These are phyloP conservation scores for Torulaspora maleeae DNA, from an alignment of 805 yeast genomes.

Conservation along the genomic window DNA sequence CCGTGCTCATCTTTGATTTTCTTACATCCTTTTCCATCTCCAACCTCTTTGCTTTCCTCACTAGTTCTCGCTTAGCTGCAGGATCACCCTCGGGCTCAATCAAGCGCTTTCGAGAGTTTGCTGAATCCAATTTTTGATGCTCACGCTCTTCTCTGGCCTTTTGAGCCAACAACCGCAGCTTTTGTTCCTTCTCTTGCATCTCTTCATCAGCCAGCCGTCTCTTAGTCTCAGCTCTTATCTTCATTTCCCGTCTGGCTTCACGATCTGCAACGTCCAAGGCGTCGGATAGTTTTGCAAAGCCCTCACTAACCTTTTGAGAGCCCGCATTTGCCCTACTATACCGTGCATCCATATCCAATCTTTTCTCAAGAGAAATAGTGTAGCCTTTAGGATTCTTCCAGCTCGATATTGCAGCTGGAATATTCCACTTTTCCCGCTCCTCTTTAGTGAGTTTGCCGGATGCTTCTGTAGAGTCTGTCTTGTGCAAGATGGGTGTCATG, in stretches of 20 bases:
- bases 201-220: slow-evolving; percentile 48
- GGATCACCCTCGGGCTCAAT: slow-evolving; percentile 4
- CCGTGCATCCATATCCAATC: slow-evolving; percentile 52
- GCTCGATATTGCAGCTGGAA: slow-evolving; percentile 87
- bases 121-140: slow-evolving; percentile 4
- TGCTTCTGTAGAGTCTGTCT: slow-evolving; percentile 45
- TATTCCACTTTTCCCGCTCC: slow-evolving; percentile 76
- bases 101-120: slow-evolving; percentile 8
- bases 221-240: slow-evolving; percentile 46
- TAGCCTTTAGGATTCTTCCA: slow-evolving; percentile 95
- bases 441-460: slow-evolving; percentile 50
- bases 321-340: slow-evolving; percentile 34
- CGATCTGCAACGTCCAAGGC: slow-evolving; percentile 70
- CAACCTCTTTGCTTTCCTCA: slow-evolving; percentile 42
- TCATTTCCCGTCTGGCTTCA: slow-evolving; percentile 53
- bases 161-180: slow-evolving; percentile 46
- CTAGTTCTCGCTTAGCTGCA: slow-evolving; percentile 18
- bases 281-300: slow-evolving; percentile 56
- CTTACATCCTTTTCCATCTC: slow-evolving; percentile 47
- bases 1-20: slow-evolving; percentile 42
- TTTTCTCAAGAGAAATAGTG: slow-evolving; percentile 72
- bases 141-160: slow-evolving; percentile 41
- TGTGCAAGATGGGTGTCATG: slow-evolving; percentile 68
- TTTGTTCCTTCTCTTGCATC: slow-evolving; percentile 46
- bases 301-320: slow-evolving; percentile 45